Base-by-base conservation (phyloP, 2,329 filamentous ascomycete genomes). In the Stachybotrys elegans region DNA sequence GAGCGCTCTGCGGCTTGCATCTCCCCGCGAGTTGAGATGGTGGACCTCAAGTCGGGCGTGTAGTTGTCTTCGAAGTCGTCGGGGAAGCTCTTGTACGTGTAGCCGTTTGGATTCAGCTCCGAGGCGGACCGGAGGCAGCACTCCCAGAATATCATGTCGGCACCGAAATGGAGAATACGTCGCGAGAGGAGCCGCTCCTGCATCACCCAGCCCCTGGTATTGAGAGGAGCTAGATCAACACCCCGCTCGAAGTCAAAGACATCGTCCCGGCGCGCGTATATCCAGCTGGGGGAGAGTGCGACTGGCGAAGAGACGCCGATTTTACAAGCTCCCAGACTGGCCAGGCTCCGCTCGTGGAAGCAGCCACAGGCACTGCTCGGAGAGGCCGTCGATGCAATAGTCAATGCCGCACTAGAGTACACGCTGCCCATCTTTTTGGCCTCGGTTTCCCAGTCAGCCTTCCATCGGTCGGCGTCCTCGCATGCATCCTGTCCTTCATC, bases 121-220 rank as follows among this genome's bases (percentile, higher is more conserved):
- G 31, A 34, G 7, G 31, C 35, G 8, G 31, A 34, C n/a, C 31
- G 31, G 8, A 14, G 14, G 5, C 31, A 34, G n/a, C 38, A 40
- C n/a, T 40, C 38, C 38, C 38, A 40, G 6, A n/a, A 23, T 27
- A 40, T 29, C 22, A 25, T 22, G 17, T 29, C 29, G 21, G 23
- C 20, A n/a, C 38, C 38, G 38, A 19, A 27, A 23, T 40, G 38
- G 14, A 40, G 22, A n/a, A 40, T 40, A 16, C 38, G 22, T 27
- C 38, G 38, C 2, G 38, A 40, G 22, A 40, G 38, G 20, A 40
- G 21, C 23, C 38, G 9, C 19, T 40, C 38, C n/a, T 40, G 38
- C 6, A 40, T 22, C 17, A 29, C 38, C 38, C 38, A 40, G 13
- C 38, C 38, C 13, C 38, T 12, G 21, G 22, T 22, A 19, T 40